Percentiles rank a stretch among this genome's conserved stretches.
These are phyloP conservation scores for Amaranthus tricolor DNA, from an alignment of 179 eudicot genomes.

Conservation along the genomic window DNA sequence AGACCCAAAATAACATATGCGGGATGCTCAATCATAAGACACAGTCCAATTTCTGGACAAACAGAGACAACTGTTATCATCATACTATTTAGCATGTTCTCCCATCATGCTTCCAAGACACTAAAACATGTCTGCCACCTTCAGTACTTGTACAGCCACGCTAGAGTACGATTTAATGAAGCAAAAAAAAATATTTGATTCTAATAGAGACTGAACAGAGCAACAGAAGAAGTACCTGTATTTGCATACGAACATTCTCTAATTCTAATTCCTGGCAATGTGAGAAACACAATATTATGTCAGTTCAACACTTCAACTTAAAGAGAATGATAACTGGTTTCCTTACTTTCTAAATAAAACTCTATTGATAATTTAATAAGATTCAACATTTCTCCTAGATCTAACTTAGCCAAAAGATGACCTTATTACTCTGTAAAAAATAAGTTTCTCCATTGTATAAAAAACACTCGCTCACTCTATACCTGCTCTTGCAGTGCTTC, in stretches of 20 bases:
- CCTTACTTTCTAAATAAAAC: neutral
- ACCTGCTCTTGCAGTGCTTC: slow-evolving; percentile 54
- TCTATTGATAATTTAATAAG: neutral
- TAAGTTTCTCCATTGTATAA: neutral
- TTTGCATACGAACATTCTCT: slow-evolving; percentile 87
- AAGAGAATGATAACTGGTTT: neutral
- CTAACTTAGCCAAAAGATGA: slow-evolving; percentile 3
- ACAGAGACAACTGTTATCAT: neutral
- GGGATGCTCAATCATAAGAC: neutral
- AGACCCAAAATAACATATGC: neutral
- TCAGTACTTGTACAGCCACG: neutral
- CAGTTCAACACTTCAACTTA: slow-evolving; percentile 11
- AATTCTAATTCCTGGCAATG: slow-evolving; percentile 79
- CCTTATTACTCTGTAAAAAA: neutral
- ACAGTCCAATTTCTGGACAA: neutral
- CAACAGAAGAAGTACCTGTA: slow-evolving; percentile 53
- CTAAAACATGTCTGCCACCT: neutral
- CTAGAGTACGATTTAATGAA: slow-evolving; percentile 1
- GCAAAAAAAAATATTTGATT: slow-evolving; percentile 11
- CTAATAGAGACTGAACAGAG: neutral
- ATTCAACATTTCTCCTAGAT: neutral
- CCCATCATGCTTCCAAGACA: neutral
- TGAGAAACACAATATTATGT: slow-evolving; percentile 6
- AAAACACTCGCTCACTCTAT: neutral
- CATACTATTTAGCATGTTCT: neutral